Percentiles rank a stretch among this genome's conserved stretches.
Evolutionary conservation across 2,329 filamentous ascomycete genomes (phyloP).

Genomic region (Venturia effusa): DNA sequence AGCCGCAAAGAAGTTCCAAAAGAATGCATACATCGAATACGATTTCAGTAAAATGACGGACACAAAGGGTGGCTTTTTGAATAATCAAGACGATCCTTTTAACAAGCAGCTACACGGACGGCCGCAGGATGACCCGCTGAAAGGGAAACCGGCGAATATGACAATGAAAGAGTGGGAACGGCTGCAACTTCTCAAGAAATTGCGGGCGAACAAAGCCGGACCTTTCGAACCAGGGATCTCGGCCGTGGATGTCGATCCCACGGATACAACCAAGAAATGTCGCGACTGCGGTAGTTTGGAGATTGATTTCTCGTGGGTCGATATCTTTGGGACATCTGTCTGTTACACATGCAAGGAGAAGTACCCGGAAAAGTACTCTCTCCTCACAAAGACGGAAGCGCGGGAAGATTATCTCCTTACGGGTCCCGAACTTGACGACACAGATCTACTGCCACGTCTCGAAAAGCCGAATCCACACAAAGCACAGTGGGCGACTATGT

Average conservation of each 20-base stretch:
- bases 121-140: constrained; percentile 31
- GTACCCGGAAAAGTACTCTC: constrained; percentile 80
- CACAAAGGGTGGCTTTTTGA: constrained; percentile 90
- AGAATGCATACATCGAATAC: constrained; percentile 75
- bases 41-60: constrained; percentile 98
- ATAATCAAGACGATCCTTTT: constrained; percentile 80
- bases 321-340: constrained; percentile 64
- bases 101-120: constrained; percentile 59
- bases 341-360: constrained; percentile 85
- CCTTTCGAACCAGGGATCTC: constrained; percentile 87
- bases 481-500: constrained; percentile 96
- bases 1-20: constrained; percentile 78
- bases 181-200: constrained; percentile 59
- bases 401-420: constrained; percentile 92
- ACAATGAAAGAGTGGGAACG: constrained; percentile 85
- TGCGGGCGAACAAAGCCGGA: constrained; percentile 64
- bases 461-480: constrained; percentile 91
- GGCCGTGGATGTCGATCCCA: constrained; percentile 47
- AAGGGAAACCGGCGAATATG: constrained; percentile 76
- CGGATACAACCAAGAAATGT: constrained; percentile 60
- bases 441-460: constrained; percentile 75
- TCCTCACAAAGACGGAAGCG: constrained; percentile 94
- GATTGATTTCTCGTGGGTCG: constrained; percentile 93
- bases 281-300: constrained; percentile 73
- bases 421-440: constrained; percentile 85